A percentile compares a stretch with the other conserved stretches of the same genome.
These are phyloP conservation scores for Schizosaccharomyces pombe DNA, from an alignment of 805 yeast genomes.

Conservation along the genomic window DNA sequence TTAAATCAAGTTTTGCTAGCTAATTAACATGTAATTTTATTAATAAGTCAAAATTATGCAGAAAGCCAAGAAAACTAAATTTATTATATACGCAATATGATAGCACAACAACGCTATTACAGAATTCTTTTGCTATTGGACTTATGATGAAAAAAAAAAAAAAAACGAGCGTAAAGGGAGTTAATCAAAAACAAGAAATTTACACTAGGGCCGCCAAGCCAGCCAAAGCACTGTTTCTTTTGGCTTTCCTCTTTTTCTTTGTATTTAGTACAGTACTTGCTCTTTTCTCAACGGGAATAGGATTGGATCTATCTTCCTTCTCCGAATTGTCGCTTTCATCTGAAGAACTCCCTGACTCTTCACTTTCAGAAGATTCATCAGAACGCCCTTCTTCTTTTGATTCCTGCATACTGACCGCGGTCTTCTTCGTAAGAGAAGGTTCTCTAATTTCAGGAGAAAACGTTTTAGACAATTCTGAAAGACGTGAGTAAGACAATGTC, in stretches of 20 bases:
- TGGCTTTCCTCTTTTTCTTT: neutral
- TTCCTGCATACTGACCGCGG: neutral
- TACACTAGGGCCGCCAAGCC: neutral
- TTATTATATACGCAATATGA: too few species aligned
- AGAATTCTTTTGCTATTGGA: neutral
- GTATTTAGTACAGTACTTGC: neutral
- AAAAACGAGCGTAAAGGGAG: neutral
- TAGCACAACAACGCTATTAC: too few species aligned
- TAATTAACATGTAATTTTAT: too few species aligned
- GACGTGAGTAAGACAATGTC: neutral
- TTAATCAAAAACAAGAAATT: neutral
- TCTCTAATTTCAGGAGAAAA: constrained; percentile 1
- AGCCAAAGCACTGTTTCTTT: neutral
- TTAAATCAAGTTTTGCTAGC: too few species aligned
- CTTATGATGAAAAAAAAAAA: neutral
- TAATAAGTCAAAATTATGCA: too few species aligned
- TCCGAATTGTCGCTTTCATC: neutral
- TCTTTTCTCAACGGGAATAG: neutral
- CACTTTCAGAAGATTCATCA: constrained; percentile 1
- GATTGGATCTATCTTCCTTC: neutral
- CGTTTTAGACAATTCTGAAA: neutral
- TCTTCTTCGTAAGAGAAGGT: neutral
- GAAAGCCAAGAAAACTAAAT: too few species aligned
- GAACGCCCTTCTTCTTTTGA: neutral
- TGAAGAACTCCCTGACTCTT: constrained; percentile 1